A percentile compares a stretch with the other conserved stretches of the same genome.
Evolutionary conservation across 805 yeast species (phyloP).

Genomic region (Candida nonsorbophila): DNA sequence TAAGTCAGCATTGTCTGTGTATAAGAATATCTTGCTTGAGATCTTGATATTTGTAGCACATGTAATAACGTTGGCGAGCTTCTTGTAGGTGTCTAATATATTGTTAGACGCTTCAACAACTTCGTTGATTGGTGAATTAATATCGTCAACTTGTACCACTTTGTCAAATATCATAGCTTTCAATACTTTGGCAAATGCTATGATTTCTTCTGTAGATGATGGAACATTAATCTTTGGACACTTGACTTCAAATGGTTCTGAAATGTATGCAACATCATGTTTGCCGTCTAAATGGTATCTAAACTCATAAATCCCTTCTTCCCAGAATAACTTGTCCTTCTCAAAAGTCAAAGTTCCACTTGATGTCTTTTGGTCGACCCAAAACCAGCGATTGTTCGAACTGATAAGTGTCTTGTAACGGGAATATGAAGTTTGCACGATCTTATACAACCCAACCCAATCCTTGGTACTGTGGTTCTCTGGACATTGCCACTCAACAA

Average conservation of each 20-base stretch:
- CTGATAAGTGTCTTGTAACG: slow-evolving; percentile 53
- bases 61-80: slow-evolving; percentile 22
- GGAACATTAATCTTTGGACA: slow-evolving; percentile 36
- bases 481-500: slow-evolving; percentile 52
- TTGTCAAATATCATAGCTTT: slow-evolving; percentile 25
- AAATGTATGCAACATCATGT: slow-evolving; percentile 64
- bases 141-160: slow-evolving; percentile 17
- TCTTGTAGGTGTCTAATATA: slow-evolving; percentile 23
- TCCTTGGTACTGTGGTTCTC: slow-evolving; percentile 44
- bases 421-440: slow-evolving; percentile 53
- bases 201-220: slow-evolving; percentile 18
- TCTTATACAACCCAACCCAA: slow-evolving; percentile 75
- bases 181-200: slow-evolving; percentile 25
- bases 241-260: slow-evolving; percentile 61
- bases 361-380: slow-evolving; percentile 18
- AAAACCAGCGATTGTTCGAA: slow-evolving; percentile 64
- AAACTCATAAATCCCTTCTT: slow-evolving; percentile 68
- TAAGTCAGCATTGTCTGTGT: slow-evolving; percentile 15
- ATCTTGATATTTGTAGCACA: slow-evolving; percentile 31
- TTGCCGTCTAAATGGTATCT: slow-evolving; percentile 63
- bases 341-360: slow-evolving; percentile 49
- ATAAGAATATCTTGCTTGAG: slow-evolving; percentile 31
- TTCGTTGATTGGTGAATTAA: slow-evolving; percentile 21
- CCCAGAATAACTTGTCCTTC: slow-evolving; percentile 49
- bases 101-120: slow-evolving; percentile 20